Percentiles rank a stretch among this genome's conserved stretches.
These are phyloP conservation scores for Bathelium albidoporum DNA, from an alignment of 495 filamentous ascomycete genomes.

Conservation along the genomic window DNA sequence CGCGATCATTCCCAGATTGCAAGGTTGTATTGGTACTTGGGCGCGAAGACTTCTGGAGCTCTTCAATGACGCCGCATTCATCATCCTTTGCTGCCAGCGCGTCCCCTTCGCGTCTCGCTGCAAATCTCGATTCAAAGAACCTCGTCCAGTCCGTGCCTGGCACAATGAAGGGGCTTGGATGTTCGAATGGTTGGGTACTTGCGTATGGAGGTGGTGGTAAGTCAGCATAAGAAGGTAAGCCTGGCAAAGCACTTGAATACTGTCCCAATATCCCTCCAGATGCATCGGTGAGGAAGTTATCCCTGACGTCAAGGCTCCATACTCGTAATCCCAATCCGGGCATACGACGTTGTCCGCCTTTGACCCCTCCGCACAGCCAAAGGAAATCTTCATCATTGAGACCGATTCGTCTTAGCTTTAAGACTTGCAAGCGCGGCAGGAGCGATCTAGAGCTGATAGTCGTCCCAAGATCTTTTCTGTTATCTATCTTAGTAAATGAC, in stretches of 20 bases:
- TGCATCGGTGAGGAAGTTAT: background rate
- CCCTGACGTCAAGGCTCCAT: background rate
- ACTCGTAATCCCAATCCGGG: background rate
- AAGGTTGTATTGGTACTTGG: background rate
- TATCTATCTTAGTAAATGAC: background rate
- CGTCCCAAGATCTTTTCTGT: background rate
- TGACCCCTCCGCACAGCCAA: background rate
- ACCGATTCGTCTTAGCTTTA: background rate
- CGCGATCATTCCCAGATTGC: background rate
- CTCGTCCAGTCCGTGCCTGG: background rate
- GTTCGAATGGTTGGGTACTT: background rate
- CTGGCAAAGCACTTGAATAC: background rate
- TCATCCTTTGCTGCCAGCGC: background rate
- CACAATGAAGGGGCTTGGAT: background rate
- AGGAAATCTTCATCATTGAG: background rate
- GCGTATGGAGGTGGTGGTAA: background rate
- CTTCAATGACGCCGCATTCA: background rate
- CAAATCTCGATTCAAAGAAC: background rate
- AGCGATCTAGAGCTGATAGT: background rate
- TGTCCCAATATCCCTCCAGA: background rate
- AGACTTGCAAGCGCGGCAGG: background rate
- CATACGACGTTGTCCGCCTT: background rate
- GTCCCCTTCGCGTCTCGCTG: background rate
- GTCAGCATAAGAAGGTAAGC: background rate
- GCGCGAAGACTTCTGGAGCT: background rate